A percentile compares a stretch with the other conserved stretches of the same genome.
Conservation (phyloP, 768 basidiomycete genomes). For the Agaricus subrufescens region DNA sequence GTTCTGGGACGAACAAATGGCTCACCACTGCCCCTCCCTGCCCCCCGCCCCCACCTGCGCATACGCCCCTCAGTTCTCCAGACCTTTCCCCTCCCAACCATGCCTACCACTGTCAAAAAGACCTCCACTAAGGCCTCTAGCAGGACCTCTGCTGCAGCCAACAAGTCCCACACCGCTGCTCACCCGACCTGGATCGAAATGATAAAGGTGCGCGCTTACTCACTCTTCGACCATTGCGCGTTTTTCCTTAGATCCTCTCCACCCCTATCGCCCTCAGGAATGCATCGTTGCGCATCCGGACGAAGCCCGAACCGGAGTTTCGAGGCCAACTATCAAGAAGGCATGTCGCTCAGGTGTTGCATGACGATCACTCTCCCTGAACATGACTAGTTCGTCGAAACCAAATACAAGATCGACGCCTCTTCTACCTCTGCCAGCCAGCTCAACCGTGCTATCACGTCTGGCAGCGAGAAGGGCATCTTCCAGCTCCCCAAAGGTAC, state of each 20-base stretch:
- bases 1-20: constrained; percentile 20
- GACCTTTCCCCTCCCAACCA: constrained; percentile 10
- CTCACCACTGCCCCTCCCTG: constrained; percentile 16
- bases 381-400: constrained; percentile 65
- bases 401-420: constrained; percentile 75
- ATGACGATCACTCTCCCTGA: constrained; percentile 7
- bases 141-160: constrained; percentile 27
- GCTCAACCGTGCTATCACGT: constrained; percentile 76
- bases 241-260: constrained; percentile 29
- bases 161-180: constrained; percentile 32
- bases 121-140: constrained; percentile 29
- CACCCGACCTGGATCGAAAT: constrained; percentile 76
- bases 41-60: constrained; percentile 14
- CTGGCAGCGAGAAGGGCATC: constrained; percentile 42
- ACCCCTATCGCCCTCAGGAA: constrained; percentile 38
- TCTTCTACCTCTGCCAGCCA: constrained; percentile 68
- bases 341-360: constrained; percentile 26
- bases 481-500: constrained; percentile 48
- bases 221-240: constrained; percentile 5
- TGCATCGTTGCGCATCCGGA: constrained; percentile 70
- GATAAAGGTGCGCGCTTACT: constrained; percentile 56
- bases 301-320: constrained; percentile 72
- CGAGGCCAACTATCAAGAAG: constrained; percentile 80
- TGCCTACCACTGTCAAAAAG: constrained; percentile 33
- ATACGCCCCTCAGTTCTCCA: constrained; percentile 8